A percentile compares a stretch with the other conserved stretches of the same genome.
These are phyloP conservation scores for Pyricularia sp. DNA, from an alignment of 2,329 filamentous ascomycete species.

Conservation along the genomic window DNA sequence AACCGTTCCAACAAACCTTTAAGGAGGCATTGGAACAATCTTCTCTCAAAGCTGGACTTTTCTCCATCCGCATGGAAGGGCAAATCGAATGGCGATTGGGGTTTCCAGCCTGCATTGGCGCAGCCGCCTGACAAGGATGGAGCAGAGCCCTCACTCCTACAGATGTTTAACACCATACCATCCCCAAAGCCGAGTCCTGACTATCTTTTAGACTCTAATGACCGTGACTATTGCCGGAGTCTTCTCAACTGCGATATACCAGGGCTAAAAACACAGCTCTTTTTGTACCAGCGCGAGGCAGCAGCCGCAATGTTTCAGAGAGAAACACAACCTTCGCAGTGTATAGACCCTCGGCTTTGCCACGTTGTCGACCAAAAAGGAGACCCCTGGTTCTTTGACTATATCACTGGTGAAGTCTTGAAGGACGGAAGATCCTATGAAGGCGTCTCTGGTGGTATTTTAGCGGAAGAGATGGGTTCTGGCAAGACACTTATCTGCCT, in stretches of 20 bases:
- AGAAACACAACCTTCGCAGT: conserved; percentile 54
- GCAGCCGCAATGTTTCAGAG: conserved; percentile 77
- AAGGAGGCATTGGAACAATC: conserved; percentile 29
- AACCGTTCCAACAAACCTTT: conserved; percentile 36
- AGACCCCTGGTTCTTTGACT: conserved; percentile 59
- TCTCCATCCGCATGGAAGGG: conserved; percentile 48
- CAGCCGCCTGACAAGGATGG: conserved; percentile 5
- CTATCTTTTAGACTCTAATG: conserved; percentile 9
- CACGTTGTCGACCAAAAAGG: conserved; percentile 50
- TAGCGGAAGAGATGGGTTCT: conserved; percentile 71
- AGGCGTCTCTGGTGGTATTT: conserved; percentile 62
- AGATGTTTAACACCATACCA: conserved; percentile 64
- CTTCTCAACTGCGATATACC: conserved; percentile 42
- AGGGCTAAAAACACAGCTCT: conserved; percentile 57
- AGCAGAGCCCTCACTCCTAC: conserved; percentile 48
- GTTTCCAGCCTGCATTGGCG: conserved; percentile 6
- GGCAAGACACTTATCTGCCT: conserved; percentile 89
- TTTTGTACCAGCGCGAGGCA: conserved; percentile 72
- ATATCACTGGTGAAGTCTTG: conserved; percentile 51
- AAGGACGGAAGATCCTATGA: conserved; percentile 66
- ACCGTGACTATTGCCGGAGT: conserved; percentile 40
- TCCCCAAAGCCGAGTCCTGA: conserved; percentile 53
- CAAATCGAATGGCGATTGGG: conserved; percentile 7
- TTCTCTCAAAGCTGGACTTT: conserved; percentile 48
- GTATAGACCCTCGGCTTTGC: conserved; percentile 67